These are phyloP conservation scores for Fusarium sp. DNA, from an alignment of 2,329 filamentous ascomycete genomes.

Conservation along the genomic window DNA sequence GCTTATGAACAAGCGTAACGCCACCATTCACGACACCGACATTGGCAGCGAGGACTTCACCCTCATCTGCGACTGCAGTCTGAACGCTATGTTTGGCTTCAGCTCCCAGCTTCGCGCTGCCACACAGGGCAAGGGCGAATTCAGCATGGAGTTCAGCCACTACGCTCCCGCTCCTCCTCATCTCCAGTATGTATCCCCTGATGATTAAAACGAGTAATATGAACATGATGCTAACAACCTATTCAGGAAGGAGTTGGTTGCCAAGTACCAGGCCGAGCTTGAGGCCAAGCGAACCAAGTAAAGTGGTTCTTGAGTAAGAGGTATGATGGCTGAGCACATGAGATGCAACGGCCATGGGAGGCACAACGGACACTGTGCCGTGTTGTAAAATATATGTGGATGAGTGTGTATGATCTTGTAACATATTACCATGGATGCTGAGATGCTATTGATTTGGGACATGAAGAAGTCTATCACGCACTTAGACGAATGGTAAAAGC, in stretches of 20 bases:
- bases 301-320: slow-evolving; percentile 14
- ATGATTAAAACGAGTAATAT: neutral
- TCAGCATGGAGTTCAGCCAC: slow-evolving; percentile 98
- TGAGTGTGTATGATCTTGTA: slow-evolving; percentile 42
- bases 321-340: neutral
- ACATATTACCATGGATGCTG: slow-evolving; percentile 35
- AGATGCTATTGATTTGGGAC: slow-evolving; percentile 12
- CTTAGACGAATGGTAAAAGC: slow-evolving; percentile 23
- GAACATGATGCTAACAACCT: slow-evolving; percentile 15
- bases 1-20: slow-evolving; percentile 95
- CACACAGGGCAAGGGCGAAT: slow-evolving; percentile 98
- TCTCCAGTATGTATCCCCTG: slow-evolving; percentile 75
- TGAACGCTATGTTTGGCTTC: slow-evolving; percentile 99
- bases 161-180: slow-evolving; percentile 89
- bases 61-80: slow-evolving; percentile 87
- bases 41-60: slow-evolving; percentile 95
- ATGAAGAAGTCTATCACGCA: slow-evolving; percentile 31
- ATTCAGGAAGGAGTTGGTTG: slow-evolving; percentile 66
- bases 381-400: slow-evolving; percentile 39
- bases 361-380: slow-evolving; percentile 13
- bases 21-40: slow-evolving; percentile 94
- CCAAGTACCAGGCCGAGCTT: slow-evolving; percentile 69
- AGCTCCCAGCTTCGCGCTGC: slow-evolving; percentile 89
- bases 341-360: slow-evolving; percentile 8
- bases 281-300: slow-evolving; percentile 67